Conservation (phyloP, 2,329 filamentous ascomycete species). For the Hypoxylon sp. region DNA sequence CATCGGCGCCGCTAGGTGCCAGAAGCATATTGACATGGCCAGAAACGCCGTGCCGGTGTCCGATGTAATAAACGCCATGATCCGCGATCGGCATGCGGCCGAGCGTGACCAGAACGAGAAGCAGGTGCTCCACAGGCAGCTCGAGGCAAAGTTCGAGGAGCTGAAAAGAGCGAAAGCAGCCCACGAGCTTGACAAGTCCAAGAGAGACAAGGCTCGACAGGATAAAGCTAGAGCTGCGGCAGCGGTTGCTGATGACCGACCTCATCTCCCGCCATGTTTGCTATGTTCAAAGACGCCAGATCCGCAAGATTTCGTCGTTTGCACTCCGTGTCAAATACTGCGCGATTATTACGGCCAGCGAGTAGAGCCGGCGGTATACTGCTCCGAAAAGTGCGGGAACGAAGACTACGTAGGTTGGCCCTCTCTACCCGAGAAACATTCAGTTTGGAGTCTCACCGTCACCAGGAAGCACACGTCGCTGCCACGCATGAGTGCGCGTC, state of each 20-base stretch:
- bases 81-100: conserved; percentile 45
- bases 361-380: conserved; percentile 53
- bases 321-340: conserved; percentile 56
- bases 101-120: conserved; percentile 47
- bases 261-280: conserved; percentile 51
- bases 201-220: conserved; percentile 48
- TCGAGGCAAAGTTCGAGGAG: conserved; percentile 59
- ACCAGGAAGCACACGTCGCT: conserved; percentile 51
- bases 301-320: conserved; percentile 51
- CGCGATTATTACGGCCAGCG: conserved; percentile 48
- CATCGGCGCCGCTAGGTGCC: conserved; percentile 40
- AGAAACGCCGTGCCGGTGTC: conserved; percentile 42
- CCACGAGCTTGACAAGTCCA: conserved; percentile 44
- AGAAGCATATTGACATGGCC: conserved; percentile 53
- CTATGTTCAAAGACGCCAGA: conserved; percentile 50
- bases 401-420: conserved; percentile 51
- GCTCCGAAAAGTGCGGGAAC: conserved; percentile 53
- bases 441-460: conserved; percentile 36
- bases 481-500: conserved; percentile 53
- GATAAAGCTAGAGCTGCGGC: conserved; percentile 51
- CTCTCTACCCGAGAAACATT: neutral
- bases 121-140: conserved; percentile 47
- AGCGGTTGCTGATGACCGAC: conserved; percentile 44
- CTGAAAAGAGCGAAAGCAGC: conserved; percentile 57
- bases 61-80: conserved; percentile 44